Percentiles rank a stretch among this genome's conserved stretches.
These are phyloP conservation scores for Viridothelium virens DNA, from an alignment of 495 filamentous ascomycete genomes.

Conservation along the genomic window DNA sequence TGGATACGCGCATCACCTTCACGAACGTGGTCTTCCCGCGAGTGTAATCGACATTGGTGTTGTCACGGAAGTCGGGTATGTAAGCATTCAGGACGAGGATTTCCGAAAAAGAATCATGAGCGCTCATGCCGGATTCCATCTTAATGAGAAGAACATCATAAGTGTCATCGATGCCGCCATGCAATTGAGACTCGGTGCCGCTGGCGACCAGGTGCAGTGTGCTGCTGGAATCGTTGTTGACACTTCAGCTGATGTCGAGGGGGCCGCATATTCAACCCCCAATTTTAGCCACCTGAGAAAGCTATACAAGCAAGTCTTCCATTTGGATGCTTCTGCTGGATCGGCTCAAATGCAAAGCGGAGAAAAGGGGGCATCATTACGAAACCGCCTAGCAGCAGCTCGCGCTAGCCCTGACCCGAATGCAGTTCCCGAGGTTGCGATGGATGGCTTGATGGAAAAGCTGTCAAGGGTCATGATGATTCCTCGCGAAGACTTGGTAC, in stretches of 20 bases:
- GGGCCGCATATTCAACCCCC: background rate
- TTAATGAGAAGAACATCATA: background rate
- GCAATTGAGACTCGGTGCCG: background rate
- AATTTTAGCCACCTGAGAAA: constrained; percentile 1
- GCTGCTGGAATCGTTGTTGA: background rate
- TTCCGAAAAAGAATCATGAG: background rate
- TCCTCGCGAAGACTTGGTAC: background rate
- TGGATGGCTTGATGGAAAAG: constrained; percentile 8
- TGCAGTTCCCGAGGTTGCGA: background rate
- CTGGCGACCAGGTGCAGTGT: background rate
- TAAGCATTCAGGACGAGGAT: background rate
- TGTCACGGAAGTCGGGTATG: constrained; percentile 16
- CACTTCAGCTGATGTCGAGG: background rate
- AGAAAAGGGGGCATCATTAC: background rate
- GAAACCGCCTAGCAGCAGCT: constrained; percentile 3
- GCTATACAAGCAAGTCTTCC: background rate
- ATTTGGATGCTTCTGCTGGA: background rate
- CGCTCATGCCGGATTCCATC: background rate
- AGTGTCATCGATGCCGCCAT: background rate
- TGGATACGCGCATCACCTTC: constrained; percentile 15
- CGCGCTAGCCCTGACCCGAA: background rate
- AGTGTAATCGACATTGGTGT: constrained; percentile 15
- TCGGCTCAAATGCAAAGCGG: background rate
- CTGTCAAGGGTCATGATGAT: constrained; percentile 7
- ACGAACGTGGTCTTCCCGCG: constrained; percentile 12